phyloP scores from a whole-genome alignment of 2,329 filamentous ascomycete species.

The Neofusicoccum cordaticola region DNA sequence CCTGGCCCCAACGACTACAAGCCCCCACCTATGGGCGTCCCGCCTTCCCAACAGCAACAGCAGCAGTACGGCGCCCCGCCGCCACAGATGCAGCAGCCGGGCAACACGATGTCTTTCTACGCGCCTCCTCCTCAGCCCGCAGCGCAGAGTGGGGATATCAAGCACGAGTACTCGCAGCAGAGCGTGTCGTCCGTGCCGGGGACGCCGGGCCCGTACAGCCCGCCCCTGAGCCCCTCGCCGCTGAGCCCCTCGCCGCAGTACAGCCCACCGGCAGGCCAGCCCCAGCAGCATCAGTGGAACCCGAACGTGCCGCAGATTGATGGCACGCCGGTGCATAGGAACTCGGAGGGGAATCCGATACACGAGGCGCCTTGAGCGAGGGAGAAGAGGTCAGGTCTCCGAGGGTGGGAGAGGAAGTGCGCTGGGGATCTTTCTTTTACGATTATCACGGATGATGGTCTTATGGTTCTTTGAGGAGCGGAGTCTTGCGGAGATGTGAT shows the following conservation, averaged over 20 bases:
- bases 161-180: conserved; percentile 1
- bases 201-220: not conserved
- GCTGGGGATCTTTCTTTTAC: not conserved
- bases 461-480: too few species aligned
- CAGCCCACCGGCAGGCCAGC: not conserved
- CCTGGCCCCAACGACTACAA: conserved; percentile 23
- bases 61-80: not conserved
- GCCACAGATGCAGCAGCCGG: conserved; percentile 3
- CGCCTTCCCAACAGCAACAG: not conserved
- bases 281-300: not conserved
- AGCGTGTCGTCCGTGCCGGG: not conserved
- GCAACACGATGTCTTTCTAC: not conserved
- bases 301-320: conserved; percentile 4
- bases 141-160: not conserved
- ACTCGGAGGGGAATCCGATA: not conserved
- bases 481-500: too few species aligned
- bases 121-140: not conserved
- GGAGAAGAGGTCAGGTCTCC: not conserved
- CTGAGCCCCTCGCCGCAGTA: conserved; percentile 1
- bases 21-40: conserved; percentile 8
- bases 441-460: not conserved
- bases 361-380: not conserved
- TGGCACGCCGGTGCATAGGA: conserved; percentile 10
- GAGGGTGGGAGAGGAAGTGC: not conserved
- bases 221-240: not conserved